Conservation (phyloP, 1,284 basidiomycete genomes). For the Pyrrhoderma lamaoense region DNA sequence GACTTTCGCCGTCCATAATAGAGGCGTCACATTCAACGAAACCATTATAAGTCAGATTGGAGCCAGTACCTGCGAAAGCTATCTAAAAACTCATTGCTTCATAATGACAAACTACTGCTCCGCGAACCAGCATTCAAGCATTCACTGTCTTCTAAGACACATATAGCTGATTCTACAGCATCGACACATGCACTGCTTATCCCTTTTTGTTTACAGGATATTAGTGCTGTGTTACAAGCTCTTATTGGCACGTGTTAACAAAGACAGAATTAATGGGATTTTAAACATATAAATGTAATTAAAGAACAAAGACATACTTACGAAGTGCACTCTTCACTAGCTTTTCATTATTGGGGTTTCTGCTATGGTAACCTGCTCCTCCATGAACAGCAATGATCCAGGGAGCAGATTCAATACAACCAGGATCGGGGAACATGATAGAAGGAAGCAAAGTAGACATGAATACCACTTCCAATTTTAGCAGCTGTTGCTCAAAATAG, state of each 20-base stretch:
- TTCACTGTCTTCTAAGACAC: slow-evolving; percentile 51
- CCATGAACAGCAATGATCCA: slow-evolving; percentile 51
- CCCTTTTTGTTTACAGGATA: slow-evolving; percentile 4
- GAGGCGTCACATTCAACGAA: slow-evolving; percentile 72
- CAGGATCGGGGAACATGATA: too few species aligned
- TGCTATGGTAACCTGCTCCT: slow-evolving; percentile 54
- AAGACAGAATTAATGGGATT: not conserved
- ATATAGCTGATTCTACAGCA: slow-evolving; percentile 46
- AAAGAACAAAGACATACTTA: slow-evolving; percentile 33
- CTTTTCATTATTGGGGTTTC: slow-evolving; percentile 31
- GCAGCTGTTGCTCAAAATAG: too few species aligned
- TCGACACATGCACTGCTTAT: slow-evolving; percentile 31
- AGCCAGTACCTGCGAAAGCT: slow-evolving; percentile 49
- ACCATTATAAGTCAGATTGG: slow-evolving; percentile 63
- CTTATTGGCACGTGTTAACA: not conserved
- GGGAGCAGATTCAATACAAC: not conserved
- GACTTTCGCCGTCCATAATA: slow-evolving; percentile 49
- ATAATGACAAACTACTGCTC: not conserved
- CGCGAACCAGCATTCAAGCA: slow-evolving; percentile 57
- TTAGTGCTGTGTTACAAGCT: not conserved
- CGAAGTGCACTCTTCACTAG: slow-evolving; percentile 46
- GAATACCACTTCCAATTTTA: too few species aligned
- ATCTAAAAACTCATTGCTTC: not conserved
- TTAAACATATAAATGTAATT: not conserved
- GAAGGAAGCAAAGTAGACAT: too few species aligned